phyloP scores from a whole-genome alignment of 1,284 basidiomycete species.

The Malassezia sympodialis region DNA sequence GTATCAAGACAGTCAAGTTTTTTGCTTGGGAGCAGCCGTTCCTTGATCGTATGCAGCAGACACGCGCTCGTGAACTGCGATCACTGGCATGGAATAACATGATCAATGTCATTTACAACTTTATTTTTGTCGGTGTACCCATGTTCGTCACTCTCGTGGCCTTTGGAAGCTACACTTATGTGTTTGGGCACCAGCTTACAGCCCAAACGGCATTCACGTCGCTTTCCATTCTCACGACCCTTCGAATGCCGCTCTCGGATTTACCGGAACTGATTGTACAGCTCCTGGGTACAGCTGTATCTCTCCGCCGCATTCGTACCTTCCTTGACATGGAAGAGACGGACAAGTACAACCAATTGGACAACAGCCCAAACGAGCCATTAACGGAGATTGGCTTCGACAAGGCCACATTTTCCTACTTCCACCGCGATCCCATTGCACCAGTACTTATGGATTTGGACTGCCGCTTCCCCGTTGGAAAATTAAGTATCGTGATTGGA shows the following conservation, averaged over 20 bases:
- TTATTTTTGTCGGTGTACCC: slow-evolving; percentile 54
- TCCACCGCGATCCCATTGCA: neutral
- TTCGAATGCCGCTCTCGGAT: slow-evolving; percentile 22
- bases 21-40: slow-evolving; percentile 52
- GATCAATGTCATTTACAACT: slow-evolving; percentile 43
- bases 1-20: slow-evolving; percentile 55
- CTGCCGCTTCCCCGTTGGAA: slow-evolving; percentile 55
- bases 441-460: slow-evolving; percentile 48
- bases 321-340: slow-evolving; percentile 54
- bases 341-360: slow-evolving; percentile 52
- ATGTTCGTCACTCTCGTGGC: slow-evolving; percentile 58
- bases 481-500: slow-evolving; percentile 51
- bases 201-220: slow-evolving; percentile 51
- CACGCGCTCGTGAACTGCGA: slow-evolving; percentile 50
- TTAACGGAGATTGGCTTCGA: slow-evolving; percentile 50
- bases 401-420: slow-evolving; percentile 48
- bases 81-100: slow-evolving; percentile 50
- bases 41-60: slow-evolving; percentile 49
- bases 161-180: slow-evolving; percentile 55
- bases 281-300: slow-evolving; percentile 39
- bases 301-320: slow-evolving; percentile 39
- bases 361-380: slow-evolving; percentile 29
- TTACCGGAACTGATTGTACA: slow-evolving; percentile 47
- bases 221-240: slow-evolving; percentile 50
- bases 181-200: slow-evolving; percentile 50